Evolutionary conservation across 768 basidiomycete species (phyloP).

Genomic region (Tylopilus felleus): DNA sequence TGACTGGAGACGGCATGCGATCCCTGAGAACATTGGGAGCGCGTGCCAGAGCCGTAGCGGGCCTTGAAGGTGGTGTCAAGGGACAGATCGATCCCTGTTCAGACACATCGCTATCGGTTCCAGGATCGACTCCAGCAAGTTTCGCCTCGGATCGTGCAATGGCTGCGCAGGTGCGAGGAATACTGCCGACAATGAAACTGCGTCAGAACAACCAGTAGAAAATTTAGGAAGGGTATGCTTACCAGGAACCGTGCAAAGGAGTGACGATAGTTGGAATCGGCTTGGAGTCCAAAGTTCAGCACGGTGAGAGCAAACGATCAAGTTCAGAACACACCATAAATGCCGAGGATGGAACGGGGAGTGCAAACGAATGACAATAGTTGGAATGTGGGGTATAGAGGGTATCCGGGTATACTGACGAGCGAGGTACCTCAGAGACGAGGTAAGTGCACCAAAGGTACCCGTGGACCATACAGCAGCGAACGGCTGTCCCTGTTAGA

Average conservation of each 20-base stretch:
- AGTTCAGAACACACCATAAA: constrained; percentile 1
- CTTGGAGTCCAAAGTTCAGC: not conserved
- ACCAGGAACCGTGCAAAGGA: constrained; percentile 10
- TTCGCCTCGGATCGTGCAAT: not conserved
- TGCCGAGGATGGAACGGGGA: not conserved
- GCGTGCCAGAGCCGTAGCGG: not conserved
- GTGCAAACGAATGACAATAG: too few species aligned
- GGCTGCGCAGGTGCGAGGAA: too few species aligned
- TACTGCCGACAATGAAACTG: not conserved
- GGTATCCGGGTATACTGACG: not conserved
- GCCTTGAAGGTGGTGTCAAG: not conserved
- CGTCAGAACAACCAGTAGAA: not conserved
- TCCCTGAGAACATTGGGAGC: not conserved
- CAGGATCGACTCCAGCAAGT: not conserved
- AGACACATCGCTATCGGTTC: not conserved
- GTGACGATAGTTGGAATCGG: constrained; percentile 14
- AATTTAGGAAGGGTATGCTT: not conserved
- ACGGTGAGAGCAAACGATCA: not conserved
- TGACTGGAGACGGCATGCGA: not conserved
- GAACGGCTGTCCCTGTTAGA: constrained; percentile 2
- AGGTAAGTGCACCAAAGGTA: too few species aligned
- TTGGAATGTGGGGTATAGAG: too few species aligned
- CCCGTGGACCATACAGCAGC: not conserved
- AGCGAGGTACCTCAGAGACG: not conserved
- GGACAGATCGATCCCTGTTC: constrained; percentile 5